Evolutionary conservation across 2,329 filamentous ascomycete species (phyloP).

Genomic region (Fusarium sp.): DNA sequence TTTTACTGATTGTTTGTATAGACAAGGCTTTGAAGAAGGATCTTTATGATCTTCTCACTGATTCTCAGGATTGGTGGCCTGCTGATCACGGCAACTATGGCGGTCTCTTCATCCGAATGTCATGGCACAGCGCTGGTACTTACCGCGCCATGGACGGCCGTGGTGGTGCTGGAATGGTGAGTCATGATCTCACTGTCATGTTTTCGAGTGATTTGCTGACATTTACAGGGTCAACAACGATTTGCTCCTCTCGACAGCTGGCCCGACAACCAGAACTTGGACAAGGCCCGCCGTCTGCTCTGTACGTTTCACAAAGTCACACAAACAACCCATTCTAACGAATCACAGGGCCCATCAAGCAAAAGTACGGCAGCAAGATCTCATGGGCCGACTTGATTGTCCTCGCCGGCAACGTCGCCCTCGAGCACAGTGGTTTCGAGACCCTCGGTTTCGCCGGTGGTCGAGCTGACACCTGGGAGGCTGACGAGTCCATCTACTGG

Average conservation of each 20-base stretch:
- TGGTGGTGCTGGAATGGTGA: constrained; percentile 74
- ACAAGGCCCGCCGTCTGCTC: constrained; percentile 83
- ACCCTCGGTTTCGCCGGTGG: constrained; percentile 81
- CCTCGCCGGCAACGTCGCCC: constrained; percentile 79
- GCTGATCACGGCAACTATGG: constrained; percentile 86
- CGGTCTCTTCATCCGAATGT: constrained; percentile 83
- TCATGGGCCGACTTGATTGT: constrained; percentile 82
- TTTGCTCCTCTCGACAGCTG: constrained; percentile 85
- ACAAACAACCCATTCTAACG: neutral
- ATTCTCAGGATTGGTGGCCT: constrained; percentile 85
- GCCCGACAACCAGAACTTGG: constrained; percentile 82
- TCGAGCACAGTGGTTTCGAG: constrained; percentile 81
- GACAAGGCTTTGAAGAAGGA: constrained; percentile 78
- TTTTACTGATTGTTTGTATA: constrained; percentile 41
- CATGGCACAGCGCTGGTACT: constrained; percentile 84
- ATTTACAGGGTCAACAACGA: constrained; percentile 73
- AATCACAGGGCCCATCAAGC: constrained; percentile 74
- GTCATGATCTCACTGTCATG: neutral
- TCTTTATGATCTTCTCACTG: constrained; percentile 76
- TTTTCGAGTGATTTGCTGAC: neutral
- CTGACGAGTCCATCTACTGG: constrained; percentile 83
- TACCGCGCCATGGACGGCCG: constrained; percentile 82
- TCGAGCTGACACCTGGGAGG: constrained; percentile 78
- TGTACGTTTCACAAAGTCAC: constrained; percentile 54
- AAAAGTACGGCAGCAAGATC: constrained; percentile 86